Percentiles rank a stretch among this genome's conserved stretches.
Evolutionary conservation across 163 green algal genomes (phyloP).

Genomic region (Scenedesmus sp.): DNA sequence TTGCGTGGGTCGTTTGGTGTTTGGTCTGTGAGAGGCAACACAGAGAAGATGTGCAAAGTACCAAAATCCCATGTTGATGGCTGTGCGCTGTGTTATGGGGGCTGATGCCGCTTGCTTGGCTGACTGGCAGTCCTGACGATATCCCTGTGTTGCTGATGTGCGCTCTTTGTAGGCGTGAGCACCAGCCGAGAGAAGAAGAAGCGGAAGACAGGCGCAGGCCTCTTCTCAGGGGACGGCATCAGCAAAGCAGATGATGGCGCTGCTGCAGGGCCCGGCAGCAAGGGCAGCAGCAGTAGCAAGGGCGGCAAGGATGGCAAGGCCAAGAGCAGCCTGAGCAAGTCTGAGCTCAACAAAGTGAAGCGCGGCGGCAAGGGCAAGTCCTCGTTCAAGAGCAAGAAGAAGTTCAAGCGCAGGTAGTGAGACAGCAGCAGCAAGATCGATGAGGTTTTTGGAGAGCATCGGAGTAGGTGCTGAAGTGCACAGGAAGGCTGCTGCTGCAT

Average conservation of each 20-base stretch:
- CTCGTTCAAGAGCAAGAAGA: constrained; percentile 89
- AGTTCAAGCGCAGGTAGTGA: constrained; percentile 73
- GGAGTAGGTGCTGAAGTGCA: neutral
- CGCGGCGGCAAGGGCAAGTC: constrained; percentile 80
- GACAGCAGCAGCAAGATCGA: neutral
- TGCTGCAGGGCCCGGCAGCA: neutral
- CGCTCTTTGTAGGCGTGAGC: constrained; percentile 32
- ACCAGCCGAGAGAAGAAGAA: constrained; percentile 50
- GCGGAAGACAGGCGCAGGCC: constrained; percentile 49
- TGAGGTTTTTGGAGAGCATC: neutral
- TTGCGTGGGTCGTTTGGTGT: neutral
- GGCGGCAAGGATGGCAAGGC: constrained; percentile 51
- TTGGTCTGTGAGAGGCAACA: neutral
- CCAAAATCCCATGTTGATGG: neutral
- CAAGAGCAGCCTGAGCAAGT: constrained; percentile 68
- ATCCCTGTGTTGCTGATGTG: neutral
- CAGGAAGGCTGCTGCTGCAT: too few species aligned
- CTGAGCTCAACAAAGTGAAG: constrained; percentile 73
- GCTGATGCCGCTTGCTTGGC: too few species aligned
- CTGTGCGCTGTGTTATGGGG: too few species aligned
- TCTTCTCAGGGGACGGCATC: constrained; percentile 51
- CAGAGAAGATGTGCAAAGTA: neutral
- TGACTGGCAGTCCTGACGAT: too few species aligned
- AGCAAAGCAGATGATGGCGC: constrained; percentile 21
- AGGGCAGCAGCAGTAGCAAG: constrained; percentile 1